Evolutionary conservation across 1,139 yeast genomes (phyloP).

Genomic region (Tardiomyces blankii): DNA sequence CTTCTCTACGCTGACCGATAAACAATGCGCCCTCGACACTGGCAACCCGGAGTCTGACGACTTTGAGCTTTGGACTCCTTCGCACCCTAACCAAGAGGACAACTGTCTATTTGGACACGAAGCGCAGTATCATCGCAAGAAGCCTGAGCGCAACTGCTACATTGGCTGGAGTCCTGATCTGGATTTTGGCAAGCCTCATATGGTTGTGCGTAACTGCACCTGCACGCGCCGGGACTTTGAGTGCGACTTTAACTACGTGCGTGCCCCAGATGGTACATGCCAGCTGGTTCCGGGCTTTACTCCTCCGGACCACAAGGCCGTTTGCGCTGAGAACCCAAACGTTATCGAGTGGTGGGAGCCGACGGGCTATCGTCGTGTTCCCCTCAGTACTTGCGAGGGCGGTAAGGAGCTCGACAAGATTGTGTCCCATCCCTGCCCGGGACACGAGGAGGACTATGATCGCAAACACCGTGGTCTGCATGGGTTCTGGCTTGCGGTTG

Average conservation of each 20-base stretch:
- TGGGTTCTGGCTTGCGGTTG: constrained; percentile 42
- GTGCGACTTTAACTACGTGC: constrained; percentile 78
- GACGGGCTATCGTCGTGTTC: constrained; percentile 70
- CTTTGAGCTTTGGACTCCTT: constrained; percentile 75
- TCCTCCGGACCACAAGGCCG: constrained; percentile 53
- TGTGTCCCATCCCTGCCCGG: constrained; percentile 68
- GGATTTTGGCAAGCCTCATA: constrained; percentile 52
- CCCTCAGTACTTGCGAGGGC: constrained; percentile 64
- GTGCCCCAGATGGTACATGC: constrained; percentile 74
- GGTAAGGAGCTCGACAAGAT: constrained; percentile 59
- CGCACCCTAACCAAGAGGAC: constrained; percentile 44
- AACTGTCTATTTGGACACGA: constrained; percentile 87
- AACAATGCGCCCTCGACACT: constrained; percentile 63
- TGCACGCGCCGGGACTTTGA: constrained; percentile 87
- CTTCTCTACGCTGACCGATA: constrained; percentile 47
- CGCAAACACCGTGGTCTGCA: constrained; percentile 44
- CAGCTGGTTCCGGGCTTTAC: constrained; percentile 60
- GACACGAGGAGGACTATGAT: constrained; percentile 58
- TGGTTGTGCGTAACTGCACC: constrained; percentile 54
- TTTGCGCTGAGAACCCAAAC: constrained; percentile 47
- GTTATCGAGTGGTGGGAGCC: constrained; percentile 62
- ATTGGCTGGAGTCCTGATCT: constrained; percentile 45
- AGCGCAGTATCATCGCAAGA: constrained; percentile 64
- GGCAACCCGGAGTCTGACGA: constrained; percentile 54
- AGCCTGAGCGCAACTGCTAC: constrained; percentile 57